phyloP scores from a whole-genome alignment of 148 eudicot genomes.

The Vaccinium myrtillus region DNA sequence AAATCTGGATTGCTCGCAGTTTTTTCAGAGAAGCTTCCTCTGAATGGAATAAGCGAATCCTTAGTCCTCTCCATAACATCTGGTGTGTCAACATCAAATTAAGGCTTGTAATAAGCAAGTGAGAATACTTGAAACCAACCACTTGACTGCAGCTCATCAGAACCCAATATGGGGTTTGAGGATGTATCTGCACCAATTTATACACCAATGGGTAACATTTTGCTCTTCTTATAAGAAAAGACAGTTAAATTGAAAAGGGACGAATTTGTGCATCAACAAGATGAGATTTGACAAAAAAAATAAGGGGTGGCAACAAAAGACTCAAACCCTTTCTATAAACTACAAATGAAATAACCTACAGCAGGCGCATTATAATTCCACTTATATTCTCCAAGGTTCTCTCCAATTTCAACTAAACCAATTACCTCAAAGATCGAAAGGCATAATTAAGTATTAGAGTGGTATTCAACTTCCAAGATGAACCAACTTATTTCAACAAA shows the following conservation, averaged over 20 bases:
- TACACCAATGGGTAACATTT: background rate
- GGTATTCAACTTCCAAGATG: background rate
- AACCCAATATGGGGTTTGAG: slow-evolving; percentile 59
- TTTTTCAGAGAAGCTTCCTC: slow-evolving; percentile 79
- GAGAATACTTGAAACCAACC: slow-evolving; percentile 82
- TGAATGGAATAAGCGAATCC: slow-evolving; percentile 91
- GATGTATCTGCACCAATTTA: slow-evolving; percentile 64
- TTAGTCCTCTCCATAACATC: slow-evolving; percentile 91
- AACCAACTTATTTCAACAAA: background rate
- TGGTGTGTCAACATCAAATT: slow-evolving; percentile 93
- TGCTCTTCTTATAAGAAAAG: background rate
- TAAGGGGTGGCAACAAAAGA: background rate
- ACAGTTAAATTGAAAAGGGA: background rate
- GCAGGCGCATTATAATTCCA: no score
- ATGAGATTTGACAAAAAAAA: background rate
- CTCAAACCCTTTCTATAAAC: background rate
- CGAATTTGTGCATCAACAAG: background rate
- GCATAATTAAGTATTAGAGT: background rate
- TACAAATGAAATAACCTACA: background rate
- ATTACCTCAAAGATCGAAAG: background rate
- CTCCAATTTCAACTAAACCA: background rate
- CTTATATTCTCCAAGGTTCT: background rate
- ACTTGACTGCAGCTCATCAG: slow-evolving; percentile 66
- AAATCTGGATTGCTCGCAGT: slow-evolving; percentile 83
- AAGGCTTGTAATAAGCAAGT: slow-evolving; percentile 79